Evolutionary conservation across 495 filamentous ascomycete genomes (phyloP).

Genomic region (Hyaloscypha variabilis): DNA sequence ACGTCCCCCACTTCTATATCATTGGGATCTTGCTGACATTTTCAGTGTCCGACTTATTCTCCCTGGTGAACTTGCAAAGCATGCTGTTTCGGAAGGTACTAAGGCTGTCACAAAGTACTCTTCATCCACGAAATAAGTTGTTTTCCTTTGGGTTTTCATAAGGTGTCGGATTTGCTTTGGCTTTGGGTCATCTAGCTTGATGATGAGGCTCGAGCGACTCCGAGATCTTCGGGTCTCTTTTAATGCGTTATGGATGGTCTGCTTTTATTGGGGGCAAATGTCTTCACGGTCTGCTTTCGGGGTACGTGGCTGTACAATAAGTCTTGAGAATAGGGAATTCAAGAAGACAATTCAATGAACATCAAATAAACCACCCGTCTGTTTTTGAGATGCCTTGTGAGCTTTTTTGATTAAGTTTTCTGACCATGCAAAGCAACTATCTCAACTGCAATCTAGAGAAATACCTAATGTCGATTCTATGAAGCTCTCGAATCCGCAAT

Average conservation of each 20-base stretch:
- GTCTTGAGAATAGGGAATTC: constrained; percentile 61
- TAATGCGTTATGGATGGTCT: constrained; percentile 93
- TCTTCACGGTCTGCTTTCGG: constrained; percentile 72
- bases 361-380: constrained; percentile 12
- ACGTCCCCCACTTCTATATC: constrained; percentile 36
- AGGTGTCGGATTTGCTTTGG: constrained; percentile 48
- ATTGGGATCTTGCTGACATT: constrained; percentile 24
- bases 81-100: constrained; percentile 98
- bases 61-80: constrained; percentile 97
- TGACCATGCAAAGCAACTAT: no score
- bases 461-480: no score
- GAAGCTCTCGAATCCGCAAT: no score
- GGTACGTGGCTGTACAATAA: constrained; percentile 82
- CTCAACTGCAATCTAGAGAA: neutral
- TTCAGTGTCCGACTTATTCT: constrained; percentile 88
- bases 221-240: constrained; percentile 69
- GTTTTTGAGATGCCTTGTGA: neutral
- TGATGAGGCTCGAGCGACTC: constrained; percentile 62
- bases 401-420: neutral
- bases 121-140: constrained; percentile 94
- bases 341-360: constrained; percentile 51
- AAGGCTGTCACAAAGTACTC: constrained; percentile 99
- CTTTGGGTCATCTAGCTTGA: constrained; percentile 60
- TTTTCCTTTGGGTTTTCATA: constrained; percentile 45
- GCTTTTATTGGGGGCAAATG: constrained; percentile 73